A percentile compares a stretch with the other conserved stretches of the same genome.
Conservation (phyloP, 140 eudicot species). For the Oenanthe javanica region DNA sequence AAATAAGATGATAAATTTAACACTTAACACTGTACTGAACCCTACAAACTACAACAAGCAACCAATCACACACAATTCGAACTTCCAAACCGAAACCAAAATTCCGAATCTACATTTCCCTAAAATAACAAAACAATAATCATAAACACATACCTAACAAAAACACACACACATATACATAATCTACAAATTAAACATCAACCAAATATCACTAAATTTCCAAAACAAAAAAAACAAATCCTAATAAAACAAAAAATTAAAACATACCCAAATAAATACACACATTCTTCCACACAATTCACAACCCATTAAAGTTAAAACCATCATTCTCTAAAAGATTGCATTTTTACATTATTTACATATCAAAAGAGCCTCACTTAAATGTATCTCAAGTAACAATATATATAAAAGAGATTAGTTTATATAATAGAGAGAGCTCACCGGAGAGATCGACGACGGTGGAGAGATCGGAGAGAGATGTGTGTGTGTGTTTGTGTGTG, state of each 20-base stretch:
- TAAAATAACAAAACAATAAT: neutral
- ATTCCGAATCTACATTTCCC: neutral
- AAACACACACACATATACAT: neutral
- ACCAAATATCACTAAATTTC: neutral
- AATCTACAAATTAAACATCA: neutral
- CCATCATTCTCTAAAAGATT: neutral
- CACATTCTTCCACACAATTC: neutral
- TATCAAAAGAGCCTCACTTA: neutral
- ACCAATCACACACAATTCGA: neutral
- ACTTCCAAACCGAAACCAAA: neutral
- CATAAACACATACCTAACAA: too few relatives aligned
- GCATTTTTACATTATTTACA: too few relatives aligned
- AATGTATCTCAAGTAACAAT: neutral
- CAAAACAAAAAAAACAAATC: neutral
- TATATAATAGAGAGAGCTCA: neutral
- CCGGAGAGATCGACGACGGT: conserved; percentile 4
- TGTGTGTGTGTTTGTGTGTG: neutral
- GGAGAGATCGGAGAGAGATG: conserved; percentile 7
- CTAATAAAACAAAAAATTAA: neutral
- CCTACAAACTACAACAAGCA: neutral
- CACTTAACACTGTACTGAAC: neutral
- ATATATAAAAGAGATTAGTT: neutral
- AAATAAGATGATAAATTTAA: too few relatives aligned
- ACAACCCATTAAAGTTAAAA: too few relatives aligned
- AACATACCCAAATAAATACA: neutral